Base-by-base conservation (phyloP, 2,329 filamentous ascomycete genomes). In the Hypoxylon sp. region DNA sequence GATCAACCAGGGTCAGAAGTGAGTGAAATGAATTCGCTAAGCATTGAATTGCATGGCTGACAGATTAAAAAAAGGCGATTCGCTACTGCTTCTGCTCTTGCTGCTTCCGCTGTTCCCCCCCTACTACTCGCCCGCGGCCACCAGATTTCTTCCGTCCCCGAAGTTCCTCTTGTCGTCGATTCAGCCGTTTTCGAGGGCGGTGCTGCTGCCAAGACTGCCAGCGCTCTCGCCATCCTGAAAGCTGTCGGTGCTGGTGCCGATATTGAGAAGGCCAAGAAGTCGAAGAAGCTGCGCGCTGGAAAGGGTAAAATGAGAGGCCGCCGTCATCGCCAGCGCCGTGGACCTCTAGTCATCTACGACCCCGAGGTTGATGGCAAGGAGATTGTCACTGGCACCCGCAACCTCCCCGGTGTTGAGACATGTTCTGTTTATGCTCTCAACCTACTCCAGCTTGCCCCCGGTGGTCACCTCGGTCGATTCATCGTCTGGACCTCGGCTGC, bases 1-100 rank as follows among this genome's bases (percentile, higher is more conserved):
- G 94, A 90, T 99, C 91, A 97, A 97, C 90, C 90, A 97, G 85
- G 92, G 92, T 85, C 96, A 99, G 91, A 97, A 96, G 93, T 94
- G 83, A 85, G 90, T 83, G 31, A 22, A 60, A 37, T 19, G 10
- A 6, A 31, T 24, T 48, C 13, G 0, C 33, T 19, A 37, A 24
- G 19, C 11, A 39, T 39, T 39, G 5, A 57, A 64, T 73, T 78
- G 72, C 77, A 69, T 60, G 33, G 59, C 56, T 73, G 72, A 78
- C 70, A 67, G 76, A 51, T 33, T 37, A 75, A 94, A 75, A 94
- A 31, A 22, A 31, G 92, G 89, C 96, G 96, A 80, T 99, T 98
- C 85, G 96, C 96, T 85, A 97, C 94, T 81, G 94, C 94, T 83
- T 99, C 96, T 80, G 96, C 96, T 81, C 89, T 99, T 80, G 96